phyloP scores from a whole-genome alignment of 305 asterid species.

The Fraxinus sp. region DNA sequence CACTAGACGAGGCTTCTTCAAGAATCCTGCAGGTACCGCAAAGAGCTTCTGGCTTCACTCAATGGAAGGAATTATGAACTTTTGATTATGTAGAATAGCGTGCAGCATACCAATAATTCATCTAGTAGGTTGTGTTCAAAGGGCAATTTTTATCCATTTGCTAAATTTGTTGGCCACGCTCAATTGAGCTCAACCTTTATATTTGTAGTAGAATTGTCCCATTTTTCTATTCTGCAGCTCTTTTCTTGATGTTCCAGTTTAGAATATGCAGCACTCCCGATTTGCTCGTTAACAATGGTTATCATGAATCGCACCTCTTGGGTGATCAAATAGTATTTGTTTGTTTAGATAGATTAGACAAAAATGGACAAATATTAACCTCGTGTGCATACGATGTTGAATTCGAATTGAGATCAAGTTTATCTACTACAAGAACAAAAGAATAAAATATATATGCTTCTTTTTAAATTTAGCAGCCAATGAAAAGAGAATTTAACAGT shows the following conservation, averaged over 20 bases:
- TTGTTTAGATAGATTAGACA: background rate
- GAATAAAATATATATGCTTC: background rate
- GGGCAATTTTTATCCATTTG: conserved; percentile 19
- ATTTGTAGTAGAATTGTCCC: background rate
- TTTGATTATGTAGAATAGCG: conserved; percentile 26
- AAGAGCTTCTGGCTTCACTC: background rate
- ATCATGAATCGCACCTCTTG: background rate
- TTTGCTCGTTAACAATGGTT: background rate
- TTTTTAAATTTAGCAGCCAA: background rate
- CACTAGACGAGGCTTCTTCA: background rate
- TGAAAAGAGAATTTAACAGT: background rate
- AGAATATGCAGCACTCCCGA: background rate
- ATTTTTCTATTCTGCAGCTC: background rate
- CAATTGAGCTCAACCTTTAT: background rate
- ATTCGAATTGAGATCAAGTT: background rate
- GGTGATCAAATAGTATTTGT: background rate
- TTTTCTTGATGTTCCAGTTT: background rate
- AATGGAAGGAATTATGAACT: background rate
- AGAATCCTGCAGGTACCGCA: background rate
- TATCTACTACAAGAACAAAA: background rate
- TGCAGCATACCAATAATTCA: conserved; percentile 5
- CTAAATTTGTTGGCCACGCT: background rate
- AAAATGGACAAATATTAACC: background rate
- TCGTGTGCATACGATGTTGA: background rate
- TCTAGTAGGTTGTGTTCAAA: conserved; percentile 6